A percentile compares a stretch with the other conserved stretches of the same genome.
Conservation (phyloP, 768 basidiomycete genomes). For the Lepiota brunneoincarnata region DNA sequence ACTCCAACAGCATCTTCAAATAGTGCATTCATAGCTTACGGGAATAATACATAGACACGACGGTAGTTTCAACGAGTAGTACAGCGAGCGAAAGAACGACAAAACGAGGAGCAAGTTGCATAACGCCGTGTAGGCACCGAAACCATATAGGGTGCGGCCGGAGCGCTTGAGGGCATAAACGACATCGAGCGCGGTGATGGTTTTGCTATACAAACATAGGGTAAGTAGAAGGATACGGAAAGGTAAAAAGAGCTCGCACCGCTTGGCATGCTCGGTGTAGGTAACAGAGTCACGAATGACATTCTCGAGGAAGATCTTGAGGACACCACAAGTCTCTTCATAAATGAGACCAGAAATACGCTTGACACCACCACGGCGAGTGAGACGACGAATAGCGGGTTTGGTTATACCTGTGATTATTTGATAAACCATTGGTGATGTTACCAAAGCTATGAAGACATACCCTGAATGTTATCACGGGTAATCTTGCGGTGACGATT, state of each 20-base stretch:
- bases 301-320: constrained; percentile 70
- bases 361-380: constrained; percentile 83
- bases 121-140: constrained; percentile 54
- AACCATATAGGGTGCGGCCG: constrained; percentile 79
- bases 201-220: constrained; percentile 47
- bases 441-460: constrained; percentile 15
- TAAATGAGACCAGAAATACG: constrained; percentile 75
- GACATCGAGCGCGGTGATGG: constrained; percentile 85
- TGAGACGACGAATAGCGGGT: constrained; percentile 76
- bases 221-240: background rate
- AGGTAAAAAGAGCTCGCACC: constrained; percentile 31
- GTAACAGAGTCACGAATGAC: constrained; percentile 91
- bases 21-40: constrained; percentile 2
- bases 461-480: constrained; percentile 80
- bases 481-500: constrained; percentile 82
- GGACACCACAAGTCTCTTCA: constrained; percentile 80
- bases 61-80: background rate
- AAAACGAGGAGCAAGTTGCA: background rate
- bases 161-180: constrained; percentile 74
- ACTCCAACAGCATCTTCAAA: no score
- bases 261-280: constrained; percentile 92
- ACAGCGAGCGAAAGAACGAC: background rate
- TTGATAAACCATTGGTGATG: background rate
- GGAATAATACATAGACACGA: constrained; percentile 8
- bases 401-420: constrained; percentile 39